These are phyloP conservation scores for Calendula officinalis DNA, from an alignment of 129 eudicot genomes.

Conservation along the genomic window DNA sequence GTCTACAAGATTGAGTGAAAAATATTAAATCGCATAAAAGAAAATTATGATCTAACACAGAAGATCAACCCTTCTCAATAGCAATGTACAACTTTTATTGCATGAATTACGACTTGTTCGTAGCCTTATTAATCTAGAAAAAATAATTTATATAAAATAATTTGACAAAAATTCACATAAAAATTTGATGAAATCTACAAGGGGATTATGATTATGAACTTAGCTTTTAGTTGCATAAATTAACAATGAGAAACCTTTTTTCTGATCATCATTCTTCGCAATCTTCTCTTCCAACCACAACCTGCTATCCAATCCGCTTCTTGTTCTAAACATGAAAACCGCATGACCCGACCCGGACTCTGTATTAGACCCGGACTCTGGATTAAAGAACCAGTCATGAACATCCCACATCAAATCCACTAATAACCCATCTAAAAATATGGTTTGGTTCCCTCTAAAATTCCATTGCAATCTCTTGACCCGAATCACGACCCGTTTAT, in stretches of 20 bases:
- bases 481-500: slow-evolving; percentile 75
- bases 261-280: slow-evolving; percentile 48
- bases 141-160: slow-evolving; percentile 20
- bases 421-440: slow-evolving; percentile 82
- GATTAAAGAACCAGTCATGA: slow-evolving; percentile 77
- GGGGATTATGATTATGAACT: slow-evolving; percentile 9
- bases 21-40: slow-evolving; percentile 12
- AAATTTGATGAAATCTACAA: slow-evolving; percentile 24
- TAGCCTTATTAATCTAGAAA: not conserved
- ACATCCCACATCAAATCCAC: slow-evolving; percentile 98
- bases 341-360: slow-evolving; percentile 55
- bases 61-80: slow-evolving; percentile 13
- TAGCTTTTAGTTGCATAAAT: slow-evolving; percentile 73
- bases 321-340: slow-evolving; percentile 80
- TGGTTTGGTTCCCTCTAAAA: slow-evolving; percentile 90
- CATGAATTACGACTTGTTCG: not conserved
- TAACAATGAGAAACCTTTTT: slow-evolving; percentile 63
- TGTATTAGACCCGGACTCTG: slow-evolving; percentile 5
- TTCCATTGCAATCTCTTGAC: slow-evolving; percentile 92
- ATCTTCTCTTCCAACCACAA: slow-evolving; percentile 81
- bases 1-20: slow-evolving; percentile 15
- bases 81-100: slow-evolving; percentile 25
- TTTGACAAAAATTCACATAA: slow-evolving; percentile 29
- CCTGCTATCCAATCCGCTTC: slow-evolving; percentile 86
- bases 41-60: not conserved